Conservation (phyloP, 2,329 filamentous ascomycete genomes). For the Parasarocladium wereldwijsianum region DNA sequence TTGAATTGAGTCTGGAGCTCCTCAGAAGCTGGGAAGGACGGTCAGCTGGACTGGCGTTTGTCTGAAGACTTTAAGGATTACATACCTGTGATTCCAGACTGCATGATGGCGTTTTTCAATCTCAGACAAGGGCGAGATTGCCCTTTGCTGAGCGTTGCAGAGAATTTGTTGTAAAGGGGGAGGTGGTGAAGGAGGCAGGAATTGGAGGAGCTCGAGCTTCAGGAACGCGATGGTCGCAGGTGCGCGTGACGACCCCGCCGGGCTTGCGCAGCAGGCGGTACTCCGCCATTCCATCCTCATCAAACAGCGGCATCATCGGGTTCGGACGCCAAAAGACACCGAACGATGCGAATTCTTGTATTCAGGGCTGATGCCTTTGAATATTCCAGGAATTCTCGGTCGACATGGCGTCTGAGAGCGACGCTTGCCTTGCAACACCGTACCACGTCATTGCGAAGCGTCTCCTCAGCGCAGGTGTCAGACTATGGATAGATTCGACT, state of each 20-base stretch:
- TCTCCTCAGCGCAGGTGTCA: too few relatives aligned
- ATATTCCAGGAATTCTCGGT: too few relatives aligned
- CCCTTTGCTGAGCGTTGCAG: too few relatives aligned
- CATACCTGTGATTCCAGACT: slow-evolving; percentile 64
- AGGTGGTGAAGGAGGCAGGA: background rate
- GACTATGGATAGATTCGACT: too few relatives aligned
- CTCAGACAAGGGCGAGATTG: background rate
- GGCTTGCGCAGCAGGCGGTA: slow-evolving; percentile 2
- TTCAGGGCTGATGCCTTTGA: too few relatives aligned
- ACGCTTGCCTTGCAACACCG: too few relatives aligned
- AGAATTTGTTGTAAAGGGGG: too few relatives aligned
- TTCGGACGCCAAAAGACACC: too few relatives aligned
- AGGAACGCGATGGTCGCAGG: background rate
- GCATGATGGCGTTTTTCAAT: slow-evolving; percentile 35
- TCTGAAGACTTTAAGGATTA: background rate
- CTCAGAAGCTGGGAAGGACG: slow-evolving; percentile 43
- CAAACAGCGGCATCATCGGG: too few relatives aligned
- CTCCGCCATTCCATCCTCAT: background rate
- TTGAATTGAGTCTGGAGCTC: slow-evolving; percentile 66
- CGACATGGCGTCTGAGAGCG: too few relatives aligned
- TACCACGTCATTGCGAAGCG: too few relatives aligned
- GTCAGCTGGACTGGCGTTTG: slow-evolving; percentile 5
- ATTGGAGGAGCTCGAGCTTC: slow-evolving; percentile 1
- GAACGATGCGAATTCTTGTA: too few relatives aligned
- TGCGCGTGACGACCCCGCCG: slow-evolving; percentile 3